Base-by-base conservation (phyloP, 2,329 filamentous ascomycete genomes). In the Monosporascus sp. region DNA sequence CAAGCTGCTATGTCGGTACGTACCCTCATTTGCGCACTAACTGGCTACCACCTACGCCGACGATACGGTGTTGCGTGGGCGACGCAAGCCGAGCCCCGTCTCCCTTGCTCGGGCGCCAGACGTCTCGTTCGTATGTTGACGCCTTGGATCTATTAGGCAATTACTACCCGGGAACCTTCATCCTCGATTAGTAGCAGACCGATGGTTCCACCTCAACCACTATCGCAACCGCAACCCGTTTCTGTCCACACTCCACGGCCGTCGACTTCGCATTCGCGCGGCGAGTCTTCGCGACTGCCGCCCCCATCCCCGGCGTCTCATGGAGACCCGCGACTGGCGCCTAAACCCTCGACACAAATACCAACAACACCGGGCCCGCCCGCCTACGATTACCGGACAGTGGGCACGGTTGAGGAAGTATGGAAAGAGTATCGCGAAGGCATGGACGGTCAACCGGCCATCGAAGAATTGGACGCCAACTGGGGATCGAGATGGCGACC, bases 401-500 rank as follows among this genome's bases (percentile, higher is more conserved):
- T 70, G 6, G 63, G 61, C 20, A 70, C 69, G 3, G 69, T 70
- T 2, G 63, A 65, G 44, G 69, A 71, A 43, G 68, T 70, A 6
- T 72, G 69, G 69, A 64, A 59, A 46, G 69, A 72, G 51, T 72
- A 70, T 48, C 63, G 67, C 8, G 63, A 70, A 48, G 69, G 69
- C 14, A 64, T 68, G 55, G 65, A 68, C 44, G 69, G 68, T 11
- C 67, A 70, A 43, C 68, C 66, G 9, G 65, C 69, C 14, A 65
- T 72, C 20, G 68, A 72, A 56, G 61, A 63, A 17, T 52, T 72
- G 18, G 69, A 72, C 41, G 63, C 63, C 6, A 55, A 59, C 14
- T 72, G 67, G 67, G 67, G 67, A 2, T 68, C 68, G 17, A 60
- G 68, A 25, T 72, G 69, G 69, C 66, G 69, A n/a, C 68, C 66